Evolutionary conservation across 306 rosid genomes (phyloP).

Genomic region (Cucurbita argyrosperma): DNA sequence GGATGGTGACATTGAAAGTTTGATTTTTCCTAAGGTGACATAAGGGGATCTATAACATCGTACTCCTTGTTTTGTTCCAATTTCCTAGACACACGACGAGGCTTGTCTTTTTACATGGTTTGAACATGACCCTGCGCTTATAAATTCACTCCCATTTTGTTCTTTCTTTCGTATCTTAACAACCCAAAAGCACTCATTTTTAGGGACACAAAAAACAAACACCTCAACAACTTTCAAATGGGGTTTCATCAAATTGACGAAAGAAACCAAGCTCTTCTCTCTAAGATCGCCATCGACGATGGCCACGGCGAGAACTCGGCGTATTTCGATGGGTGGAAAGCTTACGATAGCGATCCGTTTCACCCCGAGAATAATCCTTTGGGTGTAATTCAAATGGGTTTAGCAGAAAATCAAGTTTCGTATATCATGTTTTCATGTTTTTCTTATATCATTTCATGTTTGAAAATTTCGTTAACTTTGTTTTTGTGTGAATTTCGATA

Average conservation of each 20-base stretch:
- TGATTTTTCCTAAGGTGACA: too few relatives aligned
- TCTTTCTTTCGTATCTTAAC: not conserved
- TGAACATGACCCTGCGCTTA: too few relatives aligned
- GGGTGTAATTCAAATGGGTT: conserved; percentile 92
- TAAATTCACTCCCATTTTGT: too few relatives aligned
- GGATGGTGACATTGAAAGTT: too few relatives aligned
- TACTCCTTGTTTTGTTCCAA: too few relatives aligned
- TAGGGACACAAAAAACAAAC: too few relatives aligned
- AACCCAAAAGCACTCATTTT: not conserved
- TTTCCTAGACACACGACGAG: too few relatives aligned
- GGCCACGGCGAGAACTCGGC: conserved; percentile 70
- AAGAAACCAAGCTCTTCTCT: conserved; percentile 24
- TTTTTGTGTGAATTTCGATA: not conserved
- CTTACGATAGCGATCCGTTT: conserved; percentile 64
- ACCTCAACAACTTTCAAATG: not conserved
- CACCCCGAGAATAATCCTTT: conserved; percentile 40
- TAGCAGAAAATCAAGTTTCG: conserved; percentile 83
- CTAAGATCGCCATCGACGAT: conserved; percentile 63
- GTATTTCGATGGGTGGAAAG: conserved; percentile 84
- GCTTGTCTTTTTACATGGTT: too few relatives aligned
- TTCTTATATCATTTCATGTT: not conserved
- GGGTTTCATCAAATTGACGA: conserved; percentile 7
- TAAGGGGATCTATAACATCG: too few relatives aligned
- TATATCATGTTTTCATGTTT: not conserved
- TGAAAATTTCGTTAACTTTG: not conserved